These are phyloP conservation scores for Xylariaceae sp. DNA, from an alignment of 2,329 filamentous ascomycete species.

Conservation along the genomic window DNA sequence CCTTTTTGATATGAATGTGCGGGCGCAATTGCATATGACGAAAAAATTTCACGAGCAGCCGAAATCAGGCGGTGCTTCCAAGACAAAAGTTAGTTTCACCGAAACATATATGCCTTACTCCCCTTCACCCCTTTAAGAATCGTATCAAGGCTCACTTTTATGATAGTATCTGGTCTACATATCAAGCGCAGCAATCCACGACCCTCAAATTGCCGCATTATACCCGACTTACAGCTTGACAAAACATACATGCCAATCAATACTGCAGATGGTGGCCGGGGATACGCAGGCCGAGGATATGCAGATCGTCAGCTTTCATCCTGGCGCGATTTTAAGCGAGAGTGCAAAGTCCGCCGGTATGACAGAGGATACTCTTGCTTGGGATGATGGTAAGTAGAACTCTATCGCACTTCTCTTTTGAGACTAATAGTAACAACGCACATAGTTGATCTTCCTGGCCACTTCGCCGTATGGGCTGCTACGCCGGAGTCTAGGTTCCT, in stretches of 20 bases:
- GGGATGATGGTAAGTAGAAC: constrained; percentile 28
- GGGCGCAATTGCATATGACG: constrained; percentile 29
- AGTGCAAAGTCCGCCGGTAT: constrained; percentile 21
- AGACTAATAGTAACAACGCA: background rate
- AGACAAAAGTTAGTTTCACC: constrained; percentile 18
- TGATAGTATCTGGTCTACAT: constrained; percentile 31
- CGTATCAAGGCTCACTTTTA: background rate
- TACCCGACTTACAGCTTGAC: constrained; percentile 34
- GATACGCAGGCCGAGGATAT: constrained; percentile 31
- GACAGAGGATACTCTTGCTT: constrained; percentile 21
- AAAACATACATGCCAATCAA: constrained; percentile 35
- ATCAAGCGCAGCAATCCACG: constrained; percentile 29
- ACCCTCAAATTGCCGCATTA: constrained; percentile 18
- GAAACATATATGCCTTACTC: background rate
- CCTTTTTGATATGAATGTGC: constrained; percentile 28
- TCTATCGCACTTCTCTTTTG: background rate
- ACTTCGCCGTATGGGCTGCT: constrained; percentile 38
- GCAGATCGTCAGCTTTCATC: constrained; percentile 40
- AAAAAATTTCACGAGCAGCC: constrained; percentile 34
- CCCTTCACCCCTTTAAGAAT: too few relatives aligned
- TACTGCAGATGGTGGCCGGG: constrained; percentile 37
- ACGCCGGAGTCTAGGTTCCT: constrained; percentile 36
- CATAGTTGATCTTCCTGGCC: constrained; percentile 29
- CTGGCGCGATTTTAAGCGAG: constrained; percentile 36
- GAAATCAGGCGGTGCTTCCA: constrained; percentile 13